Percentiles rank a stretch among this genome's conserved stretches.
phyloP scores from a whole-genome alignment of 129 eudicot genomes.

The Silybum marianum region DNA sequence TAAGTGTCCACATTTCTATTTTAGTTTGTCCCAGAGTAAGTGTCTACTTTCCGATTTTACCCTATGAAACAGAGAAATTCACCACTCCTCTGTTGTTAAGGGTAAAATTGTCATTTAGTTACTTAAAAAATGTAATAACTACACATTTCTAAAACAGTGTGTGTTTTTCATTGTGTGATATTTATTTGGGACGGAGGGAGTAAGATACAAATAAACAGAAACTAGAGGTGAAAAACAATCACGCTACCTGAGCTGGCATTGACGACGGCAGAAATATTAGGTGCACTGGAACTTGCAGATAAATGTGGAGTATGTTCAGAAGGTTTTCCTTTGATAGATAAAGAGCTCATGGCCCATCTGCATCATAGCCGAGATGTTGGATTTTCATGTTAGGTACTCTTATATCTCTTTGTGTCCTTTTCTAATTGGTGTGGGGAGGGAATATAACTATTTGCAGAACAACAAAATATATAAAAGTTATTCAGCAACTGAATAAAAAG shows the following conservation, averaged over 20 bases:
- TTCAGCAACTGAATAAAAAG: constrained; percentile 10
- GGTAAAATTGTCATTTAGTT: background rate
- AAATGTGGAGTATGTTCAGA: constrained; percentile 63
- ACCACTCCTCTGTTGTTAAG: background rate
- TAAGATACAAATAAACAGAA: background rate
- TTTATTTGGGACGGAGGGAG: background rate
- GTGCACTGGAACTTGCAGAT: constrained; percentile 56
- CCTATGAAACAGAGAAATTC: background rate
- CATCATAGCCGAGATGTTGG: constrained; percentile 21
- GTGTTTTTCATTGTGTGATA: background rate
- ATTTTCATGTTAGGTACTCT: constrained; percentile 9
- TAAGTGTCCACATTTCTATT: background rate
- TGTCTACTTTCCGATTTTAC: background rate
- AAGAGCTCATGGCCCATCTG: constrained; percentile 99
- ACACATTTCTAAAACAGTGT: background rate
- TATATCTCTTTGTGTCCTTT: background rate
- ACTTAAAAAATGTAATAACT: background rate
- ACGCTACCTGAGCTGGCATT: constrained; percentile 60
- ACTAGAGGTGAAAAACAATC: constrained; percentile 15
- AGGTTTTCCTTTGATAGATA: constrained; percentile 80
- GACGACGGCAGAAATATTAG: constrained; percentile 53
- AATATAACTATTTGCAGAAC: background rate
- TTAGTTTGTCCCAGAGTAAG: background rate
- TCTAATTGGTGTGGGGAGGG: constrained; percentile 5
- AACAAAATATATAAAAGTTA: background rate